Evolutionary conservation across 352 stramenopile species (phyloP).

Genomic region (Phytophthora europaea): DNA sequence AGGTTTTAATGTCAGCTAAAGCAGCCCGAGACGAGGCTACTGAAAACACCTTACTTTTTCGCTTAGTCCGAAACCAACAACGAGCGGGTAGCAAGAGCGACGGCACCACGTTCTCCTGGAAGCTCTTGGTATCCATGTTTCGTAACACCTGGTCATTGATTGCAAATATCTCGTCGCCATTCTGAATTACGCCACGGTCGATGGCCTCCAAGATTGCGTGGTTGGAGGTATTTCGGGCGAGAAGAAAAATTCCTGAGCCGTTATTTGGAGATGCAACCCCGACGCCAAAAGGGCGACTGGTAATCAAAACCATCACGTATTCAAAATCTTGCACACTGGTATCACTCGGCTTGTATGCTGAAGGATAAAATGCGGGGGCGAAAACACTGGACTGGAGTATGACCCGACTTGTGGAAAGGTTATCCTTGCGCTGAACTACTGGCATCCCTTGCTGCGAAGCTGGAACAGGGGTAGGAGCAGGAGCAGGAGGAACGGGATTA

Average conservation of each 20-base stretch:
- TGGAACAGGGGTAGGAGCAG: not conserved
- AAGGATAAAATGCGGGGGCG: conserved; percentile 37
- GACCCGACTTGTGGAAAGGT: conserved; percentile 7
- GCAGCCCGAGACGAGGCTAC: not conserved
- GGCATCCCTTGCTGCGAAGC: not conserved
- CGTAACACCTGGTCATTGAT: conserved; percentile 67
- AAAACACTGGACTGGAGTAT: conserved; percentile 52
- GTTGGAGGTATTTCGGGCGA: conserved; percentile 47
- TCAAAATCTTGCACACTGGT: conserved; percentile 48
- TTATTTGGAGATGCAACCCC: conserved; percentile 39
- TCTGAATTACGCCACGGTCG: conserved; percentile 56
- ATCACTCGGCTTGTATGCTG: conserved; percentile 26
- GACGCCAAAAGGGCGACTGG: conserved; percentile 64
- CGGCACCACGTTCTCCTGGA: conserved; percentile 51
- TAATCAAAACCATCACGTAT: conserved; percentile 72
- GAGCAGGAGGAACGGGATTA: not conserved
- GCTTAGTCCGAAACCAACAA: conserved; percentile 70
- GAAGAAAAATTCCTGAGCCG: conserved; percentile 38
- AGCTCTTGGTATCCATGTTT: conserved; percentile 29
- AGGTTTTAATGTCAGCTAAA: not conserved
- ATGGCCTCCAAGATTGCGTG: conserved; percentile 53
- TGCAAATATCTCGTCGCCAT: conserved; percentile 72
- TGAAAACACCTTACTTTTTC: conserved; percentile 25
- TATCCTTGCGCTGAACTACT: conserved; percentile 14
- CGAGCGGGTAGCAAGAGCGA: conserved; percentile 49